Evolutionary conservation across 306 rosid species (phyloP), one percentile per base, ranked within the genome.

Genomic region (Prunus davidiana): DNA sequence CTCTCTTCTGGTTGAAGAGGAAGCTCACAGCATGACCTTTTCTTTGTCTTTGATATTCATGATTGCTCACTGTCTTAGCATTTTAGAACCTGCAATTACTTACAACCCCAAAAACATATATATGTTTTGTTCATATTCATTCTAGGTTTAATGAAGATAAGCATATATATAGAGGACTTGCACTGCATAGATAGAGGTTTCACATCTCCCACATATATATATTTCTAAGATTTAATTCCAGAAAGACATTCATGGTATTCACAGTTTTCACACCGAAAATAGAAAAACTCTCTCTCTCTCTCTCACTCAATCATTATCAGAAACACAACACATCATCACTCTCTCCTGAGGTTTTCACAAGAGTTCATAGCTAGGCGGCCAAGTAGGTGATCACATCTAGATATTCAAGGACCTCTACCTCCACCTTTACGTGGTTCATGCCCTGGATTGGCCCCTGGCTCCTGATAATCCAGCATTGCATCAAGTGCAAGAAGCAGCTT

Each of bases 381-480:
- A 12, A 30, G 57, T 38, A 75, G 38, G 32, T 12, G 70, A 12
- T 50, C 8, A 45, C 8, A 45, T 43, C 66, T 51, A 24, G 67
- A 61, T 62, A 41, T 46, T 71, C 75, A 56, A 16, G 67, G 63
- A 12, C 71, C 67, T 69, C 46, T 72, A 57, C 85, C 83, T 38
- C 72, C 64, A 58, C 87, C 88, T 68, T 72, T 84, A 52, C 34
- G 75, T 27, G 88, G 87, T 6, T 78, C 88, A 45, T 88, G 89
- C 20, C 27, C 73, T 11, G 85, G 88, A 81, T 93, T 91, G 18
- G 91, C 65, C 68, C 72, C 49, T 30, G 91, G 89, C 3, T 85
- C 85, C 9, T 63, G 45, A 75, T 87, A 87, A 63, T 87, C 90
- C 60, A 73, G 22, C 80, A 72, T 28, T 62, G 73, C 73, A 57